These are phyloP conservation scores for Anisodus acutangulus DNA, from an alignment of 257 asterid genomes.

Conservation along the genomic window DNA sequence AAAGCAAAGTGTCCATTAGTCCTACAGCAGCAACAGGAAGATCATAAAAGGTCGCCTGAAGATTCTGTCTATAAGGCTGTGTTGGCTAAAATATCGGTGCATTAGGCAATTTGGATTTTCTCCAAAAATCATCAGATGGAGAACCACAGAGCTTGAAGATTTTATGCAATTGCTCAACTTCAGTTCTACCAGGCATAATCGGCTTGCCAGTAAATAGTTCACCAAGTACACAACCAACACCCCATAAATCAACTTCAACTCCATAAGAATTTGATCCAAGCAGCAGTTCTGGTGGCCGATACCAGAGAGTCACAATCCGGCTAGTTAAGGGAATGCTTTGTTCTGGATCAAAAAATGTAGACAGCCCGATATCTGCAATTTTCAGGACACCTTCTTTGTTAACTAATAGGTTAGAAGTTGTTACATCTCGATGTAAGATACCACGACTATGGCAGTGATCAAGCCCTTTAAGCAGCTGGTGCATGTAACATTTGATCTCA, in stretches of 20 bases:
- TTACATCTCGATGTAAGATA: neutral
- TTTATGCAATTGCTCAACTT: neutral
- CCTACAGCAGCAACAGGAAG: neutral
- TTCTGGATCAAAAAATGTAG: neutral
- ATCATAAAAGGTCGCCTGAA: neutral
- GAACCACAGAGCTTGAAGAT: neutral
- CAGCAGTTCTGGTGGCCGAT: neutral
- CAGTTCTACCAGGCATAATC: neutral
- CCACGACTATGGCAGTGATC: neutral
- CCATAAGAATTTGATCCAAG: neutral
- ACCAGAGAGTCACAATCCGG: neutral
- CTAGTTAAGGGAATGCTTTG: neutral
- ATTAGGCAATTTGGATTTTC: neutral
- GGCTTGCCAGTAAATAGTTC: constrained; percentile 1
- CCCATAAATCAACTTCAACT: neutral
- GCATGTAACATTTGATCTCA: constrained; percentile 1
- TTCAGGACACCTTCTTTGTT: neutral
- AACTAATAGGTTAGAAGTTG: neutral
- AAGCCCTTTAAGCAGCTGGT: constrained; percentile 15
- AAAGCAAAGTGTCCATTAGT: neutral
- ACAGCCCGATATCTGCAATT: neutral
- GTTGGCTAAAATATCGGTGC: neutral
- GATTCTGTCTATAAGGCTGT: neutral
- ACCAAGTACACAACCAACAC: constrained; percentile 17
- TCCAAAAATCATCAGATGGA: neutral